Evolutionary conservation across 2,329 filamentous ascomycete genomes (phyloP).

Genomic region (Xylariaceae sp.): DNA sequence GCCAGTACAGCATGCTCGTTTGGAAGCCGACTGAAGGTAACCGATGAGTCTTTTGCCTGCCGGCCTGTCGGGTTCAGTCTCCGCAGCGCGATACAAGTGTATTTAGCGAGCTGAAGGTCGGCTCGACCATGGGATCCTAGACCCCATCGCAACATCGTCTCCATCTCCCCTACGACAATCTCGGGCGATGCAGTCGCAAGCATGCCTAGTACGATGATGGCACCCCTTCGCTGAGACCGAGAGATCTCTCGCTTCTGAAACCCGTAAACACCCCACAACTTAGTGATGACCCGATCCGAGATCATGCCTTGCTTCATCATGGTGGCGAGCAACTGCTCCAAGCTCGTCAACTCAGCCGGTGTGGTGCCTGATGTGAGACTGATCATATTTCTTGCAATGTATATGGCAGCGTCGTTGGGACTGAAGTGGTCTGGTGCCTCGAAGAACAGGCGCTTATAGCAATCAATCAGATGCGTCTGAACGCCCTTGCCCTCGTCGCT

Average conservation of each 20-base stretch:
- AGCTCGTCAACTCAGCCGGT: conserved; percentile 90
- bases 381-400: conserved; percentile 98
- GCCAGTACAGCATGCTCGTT: conserved; percentile 91
- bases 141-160: conserved; percentile 90
- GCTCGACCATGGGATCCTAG: conserved; percentile 79
- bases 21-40: conserved; percentile 77
- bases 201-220: conserved; percentile 98
- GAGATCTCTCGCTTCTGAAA: conserved; percentile 94
- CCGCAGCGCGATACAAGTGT: conserved; percentile 90
- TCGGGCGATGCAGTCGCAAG: conserved; percentile 90
- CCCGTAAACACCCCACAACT: conserved; percentile 97
- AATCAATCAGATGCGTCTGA: conserved; percentile 94
- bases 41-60: conserved; percentile 73
- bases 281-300: conserved; percentile 83
- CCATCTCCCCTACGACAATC: conserved; percentile 93
- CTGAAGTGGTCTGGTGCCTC: conserved; percentile 90
- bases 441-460: conserved; percentile 95
- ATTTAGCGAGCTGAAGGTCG: conserved; percentile 90
- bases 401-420: conserved; percentile 90
- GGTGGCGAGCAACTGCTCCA: conserved; percentile 92
- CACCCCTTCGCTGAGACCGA: conserved; percentile 84
- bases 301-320: conserved; percentile 97
- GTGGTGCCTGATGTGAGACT: conserved; percentile 96
- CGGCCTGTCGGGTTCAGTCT: conserved; percentile 88
- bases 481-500: conserved; percentile 99